These are phyloP conservation scores for Cystobasidium sp. DNA, from an alignment of 1,284 basidiomycete genomes.

Conservation along the genomic window DNA sequence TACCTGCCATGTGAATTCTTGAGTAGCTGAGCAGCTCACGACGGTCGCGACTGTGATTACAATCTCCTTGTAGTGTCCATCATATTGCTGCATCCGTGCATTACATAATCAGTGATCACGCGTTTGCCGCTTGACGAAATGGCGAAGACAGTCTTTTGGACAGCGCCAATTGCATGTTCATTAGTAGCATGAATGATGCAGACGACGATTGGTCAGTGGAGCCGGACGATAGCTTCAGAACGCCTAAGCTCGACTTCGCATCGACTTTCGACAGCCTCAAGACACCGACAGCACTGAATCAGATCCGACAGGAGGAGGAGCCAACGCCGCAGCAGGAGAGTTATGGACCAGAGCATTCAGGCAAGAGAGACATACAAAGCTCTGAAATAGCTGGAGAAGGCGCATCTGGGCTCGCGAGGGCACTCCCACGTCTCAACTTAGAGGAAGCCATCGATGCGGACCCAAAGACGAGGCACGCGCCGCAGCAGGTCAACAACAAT, in stretches of 20 bases:
- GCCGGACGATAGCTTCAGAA: slow-evolving; percentile 25
- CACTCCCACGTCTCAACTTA: slow-evolving; percentile 12
- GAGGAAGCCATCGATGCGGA: slow-evolving; percentile 17
- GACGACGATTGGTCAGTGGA: slow-evolving; percentile 26
- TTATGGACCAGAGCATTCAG: not conserved
- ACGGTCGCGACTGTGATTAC: too few species aligned
- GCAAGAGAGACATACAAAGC: not conserved
- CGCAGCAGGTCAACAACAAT: not conserved
- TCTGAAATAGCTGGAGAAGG: not conserved
- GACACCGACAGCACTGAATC: not conserved
- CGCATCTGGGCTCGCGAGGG: not conserved
- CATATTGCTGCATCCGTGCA: too few species aligned
- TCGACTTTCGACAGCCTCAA: not conserved
- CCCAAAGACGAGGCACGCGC: slow-evolving; percentile 6
- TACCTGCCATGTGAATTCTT: too few species aligned
- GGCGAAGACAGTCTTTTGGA: not conserved
- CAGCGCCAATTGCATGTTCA: not conserved
- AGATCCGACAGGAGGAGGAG: not conserved
- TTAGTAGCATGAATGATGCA: not conserved
- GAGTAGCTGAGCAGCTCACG: too few species aligned
- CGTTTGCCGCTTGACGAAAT: too few species aligned
- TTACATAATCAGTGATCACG: too few species aligned
- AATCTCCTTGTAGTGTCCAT: too few species aligned
- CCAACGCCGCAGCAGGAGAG: slow-evolving; percentile 7
- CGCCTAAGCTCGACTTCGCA: slow-evolving; percentile 7